Evolutionary conservation across 257 asterid species (phyloP), one percentile per base, ranked within the genome.

Genomic region (Solanum sparsipilum): DNA sequence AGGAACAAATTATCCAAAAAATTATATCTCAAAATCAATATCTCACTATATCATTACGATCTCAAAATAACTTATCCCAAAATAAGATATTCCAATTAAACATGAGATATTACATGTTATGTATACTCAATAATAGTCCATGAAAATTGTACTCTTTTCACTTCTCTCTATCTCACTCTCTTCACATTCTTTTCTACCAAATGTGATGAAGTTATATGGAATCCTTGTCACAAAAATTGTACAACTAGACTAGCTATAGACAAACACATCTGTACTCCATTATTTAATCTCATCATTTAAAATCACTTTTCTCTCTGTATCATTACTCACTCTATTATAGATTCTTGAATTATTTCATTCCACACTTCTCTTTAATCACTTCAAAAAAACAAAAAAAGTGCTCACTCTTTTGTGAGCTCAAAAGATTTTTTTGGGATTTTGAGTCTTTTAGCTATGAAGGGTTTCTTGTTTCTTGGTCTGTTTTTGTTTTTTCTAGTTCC

Each of bases 401-500:
- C 29, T 44, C 68, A 81, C 70, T 81, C 41, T 81, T 81, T 81
- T 46, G 27, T 81, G 68, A 41, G n/a, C 23, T 34, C 5, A 9
- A 23, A 60, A 74, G 21, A 38, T 86, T 52, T 52, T 46, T 41
- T 39, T 81, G 85, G 27, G 27, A 87, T 29, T n/a, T 85, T 87
- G 86, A 89, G 85, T 58, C 13, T 44, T 27, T 85, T 23, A 39
- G 25, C 13, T 63, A 72, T 73, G 88, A 86, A 48, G 23, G 23
- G 68, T 65, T 27, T 75, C 72, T 35, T 72, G 44, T 32, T 67
- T 92, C 88, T 88, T 93, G 90, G 5, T 91, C 11, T 90, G 9
- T n/a, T 90, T 34, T 83, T 93, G 72, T 85, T 92, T 4, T 56
- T 67, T n/a, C 70, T 81, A 16, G 60, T 87, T 63, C 93, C 92